phyloP scores from a whole-genome alignment of 208 protist genomes.

The Trypanosoma congolense region DNA sequence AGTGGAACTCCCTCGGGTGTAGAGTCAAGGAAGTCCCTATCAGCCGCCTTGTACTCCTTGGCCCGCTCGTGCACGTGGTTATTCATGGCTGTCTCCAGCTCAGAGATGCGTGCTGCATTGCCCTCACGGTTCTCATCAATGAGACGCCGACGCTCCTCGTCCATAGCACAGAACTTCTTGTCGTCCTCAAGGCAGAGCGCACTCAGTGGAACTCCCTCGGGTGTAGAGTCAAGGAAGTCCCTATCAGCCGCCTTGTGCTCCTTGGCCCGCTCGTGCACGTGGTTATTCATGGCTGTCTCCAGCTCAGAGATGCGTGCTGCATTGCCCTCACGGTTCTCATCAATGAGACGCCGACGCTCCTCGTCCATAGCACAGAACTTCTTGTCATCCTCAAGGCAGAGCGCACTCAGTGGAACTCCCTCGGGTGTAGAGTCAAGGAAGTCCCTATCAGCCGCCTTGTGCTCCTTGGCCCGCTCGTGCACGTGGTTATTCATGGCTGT shows the following conservation, averaged over 20 bases:
- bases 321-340: not conserved
- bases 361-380: not conserved
- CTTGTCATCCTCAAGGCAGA: not conserved
- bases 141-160: not conserved
- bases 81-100: not conserved
- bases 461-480: not conserved
- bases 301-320: not conserved
- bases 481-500: not conserved
- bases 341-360: not conserved
- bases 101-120: not conserved
- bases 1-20: not conserved
- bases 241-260: not conserved
- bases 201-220: not conserved
- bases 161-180: not conserved
- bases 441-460: not conserved
- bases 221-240: not conserved
- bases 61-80: not conserved
- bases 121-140: not conserved
- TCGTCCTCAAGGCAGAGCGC: not conserved
- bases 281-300: not conserved
- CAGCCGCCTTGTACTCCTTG: not conserved
- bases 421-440: not conserved
- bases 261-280: not conserved
- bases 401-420: not conserved
- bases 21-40: not conserved